Percentiles rank a stretch among this genome's conserved stretches.
Evolutionary conservation across 257 asterid genomes (phyloP).

Genomic region (Forsythia viridissima): DNA sequence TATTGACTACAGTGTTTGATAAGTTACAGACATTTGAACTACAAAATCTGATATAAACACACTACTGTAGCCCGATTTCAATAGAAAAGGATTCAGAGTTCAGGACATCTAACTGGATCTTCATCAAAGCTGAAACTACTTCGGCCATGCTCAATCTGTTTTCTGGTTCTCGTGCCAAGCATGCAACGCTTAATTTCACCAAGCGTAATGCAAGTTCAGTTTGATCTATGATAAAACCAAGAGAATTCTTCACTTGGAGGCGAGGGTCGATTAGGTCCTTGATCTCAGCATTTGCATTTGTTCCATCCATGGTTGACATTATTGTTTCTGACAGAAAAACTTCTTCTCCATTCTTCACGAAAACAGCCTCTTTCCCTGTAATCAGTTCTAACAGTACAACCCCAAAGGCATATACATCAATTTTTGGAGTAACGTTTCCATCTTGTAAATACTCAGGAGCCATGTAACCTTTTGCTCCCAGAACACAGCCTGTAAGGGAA

Average conservation of each 20-base stretch:
- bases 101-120: slow-evolving; percentile 53
- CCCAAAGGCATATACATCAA: slow-evolving; percentile 70
- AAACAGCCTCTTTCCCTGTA: slow-evolving; percentile 55
- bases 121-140: slow-evolving; percentile 48
- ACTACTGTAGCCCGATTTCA: background rate
- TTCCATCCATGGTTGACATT: slow-evolving; percentile 26
- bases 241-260: slow-evolving; percentile 57
- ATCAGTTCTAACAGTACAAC: slow-evolving; percentile 61
- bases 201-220: slow-evolving; percentile 48
- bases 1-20: background rate
- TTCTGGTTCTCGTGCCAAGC: slow-evolving; percentile 49
- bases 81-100: slow-evolving; percentile 31
- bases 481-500: slow-evolving; percentile 22
- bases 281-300: slow-evolving; percentile 18
- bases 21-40: background rate
- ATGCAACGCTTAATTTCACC: slow-evolving; percentile 44
- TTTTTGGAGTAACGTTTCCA: slow-evolving; percentile 46
- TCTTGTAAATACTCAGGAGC: slow-evolving; percentile 57
- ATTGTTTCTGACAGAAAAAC: slow-evolving; percentile 39
- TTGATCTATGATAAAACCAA: slow-evolving; percentile 57
- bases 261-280: slow-evolving; percentile 49
- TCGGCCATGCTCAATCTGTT: slow-evolving; percentile 53
- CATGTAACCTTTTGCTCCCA: slow-evolving; percentile 56
- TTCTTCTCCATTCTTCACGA: slow-evolving; percentile 38
- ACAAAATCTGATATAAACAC: background rate